Conservation (phyloP, 2,329 filamentous ascomycete genomes). For the Monosporascus sp. region DNA sequence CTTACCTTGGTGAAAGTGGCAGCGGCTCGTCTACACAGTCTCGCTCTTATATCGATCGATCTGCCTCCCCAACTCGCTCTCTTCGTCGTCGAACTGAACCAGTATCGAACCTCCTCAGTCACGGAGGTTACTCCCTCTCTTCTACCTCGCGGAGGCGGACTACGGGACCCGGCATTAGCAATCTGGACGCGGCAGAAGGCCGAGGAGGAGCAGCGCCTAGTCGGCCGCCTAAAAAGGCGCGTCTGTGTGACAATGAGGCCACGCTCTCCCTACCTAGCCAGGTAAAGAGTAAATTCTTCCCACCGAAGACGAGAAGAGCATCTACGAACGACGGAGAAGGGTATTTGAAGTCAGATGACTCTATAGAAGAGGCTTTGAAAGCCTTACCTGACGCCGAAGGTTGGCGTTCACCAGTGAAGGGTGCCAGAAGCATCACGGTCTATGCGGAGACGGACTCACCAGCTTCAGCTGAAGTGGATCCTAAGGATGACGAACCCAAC, state of each 20-base stretch:
- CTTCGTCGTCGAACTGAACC: constrained; percentile 50
- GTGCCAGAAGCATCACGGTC: constrained; percentile 34
- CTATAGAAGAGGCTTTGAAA: constrained; percentile 48
- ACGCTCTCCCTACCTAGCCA: constrained; percentile 22
- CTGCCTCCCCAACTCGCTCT: constrained; percentile 32
- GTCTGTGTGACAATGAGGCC: constrained; percentile 43
- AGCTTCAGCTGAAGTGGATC: constrained; percentile 4
- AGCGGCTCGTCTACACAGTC: constrained; percentile 10
- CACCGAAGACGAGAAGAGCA: constrained; percentile 22
- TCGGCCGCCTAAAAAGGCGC: constrained; percentile 52
- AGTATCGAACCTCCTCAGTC: constrained; percentile 36
- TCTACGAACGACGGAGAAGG: constrained; percentile 32
- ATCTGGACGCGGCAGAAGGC: constrained; percentile 7
- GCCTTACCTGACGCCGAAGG: constrained; percentile 47
- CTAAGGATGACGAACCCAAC: constrained; percentile 15
- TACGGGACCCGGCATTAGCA: constrained; percentile 4
- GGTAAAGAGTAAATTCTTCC: constrained; percentile 52
- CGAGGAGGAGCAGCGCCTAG: constrained; percentile 3
- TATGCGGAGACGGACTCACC: constrained; percentile 38
- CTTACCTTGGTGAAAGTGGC: constrained; percentile 42
- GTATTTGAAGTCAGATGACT: constrained; percentile 51
- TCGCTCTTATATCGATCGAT: constrained; percentile 24
- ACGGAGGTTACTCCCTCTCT: constrained; percentile 18
- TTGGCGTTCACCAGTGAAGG: constrained; percentile 36
- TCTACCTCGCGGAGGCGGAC: constrained; percentile 22